These are phyloP conservation scores for Vigna mungo DNA, from an alignment of 306 rosid species.

Conservation along the genomic window DNA sequence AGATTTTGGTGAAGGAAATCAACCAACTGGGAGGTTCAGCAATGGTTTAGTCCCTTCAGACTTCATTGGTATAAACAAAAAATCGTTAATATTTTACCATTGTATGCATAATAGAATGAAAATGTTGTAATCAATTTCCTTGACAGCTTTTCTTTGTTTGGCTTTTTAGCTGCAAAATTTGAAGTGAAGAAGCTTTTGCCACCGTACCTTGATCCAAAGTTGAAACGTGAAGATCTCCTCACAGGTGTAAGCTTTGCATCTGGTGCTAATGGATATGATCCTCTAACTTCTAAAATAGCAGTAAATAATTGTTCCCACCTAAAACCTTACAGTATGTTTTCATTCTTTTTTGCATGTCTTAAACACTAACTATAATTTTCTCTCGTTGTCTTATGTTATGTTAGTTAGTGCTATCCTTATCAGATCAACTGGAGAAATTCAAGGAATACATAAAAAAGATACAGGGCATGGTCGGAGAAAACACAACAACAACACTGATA, in stretches of 20 bases:
- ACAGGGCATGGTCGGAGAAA: not conserved
- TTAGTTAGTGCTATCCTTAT: slow-evolving; percentile 64
- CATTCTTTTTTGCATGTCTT: not conserved
- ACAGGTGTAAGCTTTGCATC: slow-evolving; percentile 76
- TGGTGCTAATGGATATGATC: slow-evolving; percentile 76
- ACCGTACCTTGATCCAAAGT: slow-evolving; percentile 65
- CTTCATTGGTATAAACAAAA: slow-evolving; percentile 48
- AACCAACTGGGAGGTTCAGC: slow-evolving; percentile 72
- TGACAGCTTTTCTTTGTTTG: not conserved
- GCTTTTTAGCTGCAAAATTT: slow-evolving; percentile 58
- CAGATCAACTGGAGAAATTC: slow-evolving; percentile 65
- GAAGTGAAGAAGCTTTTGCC: slow-evolving; percentile 71
- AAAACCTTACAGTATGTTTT: not conserved
- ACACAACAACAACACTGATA: slow-evolving; percentile 35
- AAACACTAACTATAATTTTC: slow-evolving; percentile 24
- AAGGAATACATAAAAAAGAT: slow-evolving; percentile 59
- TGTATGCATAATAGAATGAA: not conserved
- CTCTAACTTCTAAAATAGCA: slow-evolving; percentile 62
- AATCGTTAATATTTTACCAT: not conserved
- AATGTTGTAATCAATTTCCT: not conserved
- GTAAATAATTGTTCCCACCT: slow-evolving; percentile 38
- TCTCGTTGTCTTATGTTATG: not conserved
- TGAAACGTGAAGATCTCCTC: slow-evolving; percentile 63
- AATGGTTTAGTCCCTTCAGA: slow-evolving; percentile 71
- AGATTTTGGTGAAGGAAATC: slow-evolving; percentile 55